Conservation (phyloP, 257 asterid genomes). For the Solanum tarapatanum region DNA sequence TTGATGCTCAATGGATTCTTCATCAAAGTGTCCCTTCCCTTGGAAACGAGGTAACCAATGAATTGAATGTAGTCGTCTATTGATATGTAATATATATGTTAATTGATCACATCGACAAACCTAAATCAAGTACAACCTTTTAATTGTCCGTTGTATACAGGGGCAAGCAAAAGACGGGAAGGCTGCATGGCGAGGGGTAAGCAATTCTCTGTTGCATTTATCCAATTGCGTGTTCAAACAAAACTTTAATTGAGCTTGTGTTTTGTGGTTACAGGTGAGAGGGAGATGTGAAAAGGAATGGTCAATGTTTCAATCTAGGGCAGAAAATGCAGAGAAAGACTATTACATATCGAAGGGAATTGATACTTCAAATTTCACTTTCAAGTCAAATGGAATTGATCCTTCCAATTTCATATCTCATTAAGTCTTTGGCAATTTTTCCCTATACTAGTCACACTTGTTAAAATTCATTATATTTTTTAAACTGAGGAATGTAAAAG, state of each 20-base stretch:
- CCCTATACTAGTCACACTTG: not conserved
- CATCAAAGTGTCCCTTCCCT: constrained; percentile 72
- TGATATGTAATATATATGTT: not conserved
- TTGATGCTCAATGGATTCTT: constrained; percentile 79
- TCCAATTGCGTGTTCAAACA: not conserved
- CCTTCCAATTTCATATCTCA: constrained; percentile 10
- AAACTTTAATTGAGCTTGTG: not conserved
- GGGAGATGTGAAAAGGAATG: constrained; percentile 61
- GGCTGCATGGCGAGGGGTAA: constrained; percentile 81
- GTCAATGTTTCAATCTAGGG: constrained; percentile 49
- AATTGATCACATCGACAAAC: not conserved
- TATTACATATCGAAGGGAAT: constrained; percentile 43
- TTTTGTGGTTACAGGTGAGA: constrained; percentile 36
- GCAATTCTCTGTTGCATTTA: not conserved
- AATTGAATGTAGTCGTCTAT: not conserved
- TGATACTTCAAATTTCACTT: constrained; percentile 26
- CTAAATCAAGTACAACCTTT: not conserved
- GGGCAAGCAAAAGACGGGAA: constrained; percentile 48
- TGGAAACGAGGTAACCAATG: constrained; percentile 50
- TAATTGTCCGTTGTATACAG: constrained; percentile 12
- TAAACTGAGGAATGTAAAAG: not conserved
- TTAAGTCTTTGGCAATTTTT: not conserved
- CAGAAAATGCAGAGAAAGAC: constrained; percentile 45
- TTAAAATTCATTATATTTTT: not conserved
- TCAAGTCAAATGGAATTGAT: constrained; percentile 28